Base-by-base conservation (phyloP, 805 yeast genomes). In the Barnettozyma populi region DNA sequence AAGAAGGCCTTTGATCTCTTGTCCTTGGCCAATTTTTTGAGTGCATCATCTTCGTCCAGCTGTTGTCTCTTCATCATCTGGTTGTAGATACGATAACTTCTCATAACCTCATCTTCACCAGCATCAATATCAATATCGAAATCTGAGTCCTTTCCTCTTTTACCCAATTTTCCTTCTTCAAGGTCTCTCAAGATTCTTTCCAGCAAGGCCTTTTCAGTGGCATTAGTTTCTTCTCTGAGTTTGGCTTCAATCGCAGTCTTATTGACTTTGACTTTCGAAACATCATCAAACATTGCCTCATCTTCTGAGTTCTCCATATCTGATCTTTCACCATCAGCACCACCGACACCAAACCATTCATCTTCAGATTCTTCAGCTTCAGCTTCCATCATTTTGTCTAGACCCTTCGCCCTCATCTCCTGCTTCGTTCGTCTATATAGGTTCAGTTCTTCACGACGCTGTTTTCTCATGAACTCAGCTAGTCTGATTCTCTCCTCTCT, bases 351-450 rank as follows among this genome's bases (percentile, higher is more conserved):
- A 43, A 76, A 76, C 86, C 89, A 87, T 68, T 87, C 95, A 70
- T 87, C 95, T 51, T 87, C 95, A 34, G 94, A 85, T 68, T 87
- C 95, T 55, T 79, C 90, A 39, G 95, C 95, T 69, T 86, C 94
- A 43, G 84, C 82, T 57, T 87, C 92, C 61, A 86, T 71, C 46
- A 87, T 74, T 23, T 76, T 71, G 45, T 73, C 73, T 18, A 81
- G 54, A 2, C 90, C 90, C 48, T 67, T 72, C 25, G 75, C 68
- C 52, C 76, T 84, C 70, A 83, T 64, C 51, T 80, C 86, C 52
- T 68, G 57, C 48, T 67, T 75, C 44, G 76, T 65, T 44, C 62
- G 57, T 34, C 48, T 56, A 41, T 55, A 50, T 35, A 57, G 54
- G 18, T 47, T 43, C 32, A 56, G 61, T 42, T 61, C 56, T 40